Evolutionary conservation across 192 early-diverging fungal species (phyloP).

Genomic region (Coemansia sp.): DNA sequence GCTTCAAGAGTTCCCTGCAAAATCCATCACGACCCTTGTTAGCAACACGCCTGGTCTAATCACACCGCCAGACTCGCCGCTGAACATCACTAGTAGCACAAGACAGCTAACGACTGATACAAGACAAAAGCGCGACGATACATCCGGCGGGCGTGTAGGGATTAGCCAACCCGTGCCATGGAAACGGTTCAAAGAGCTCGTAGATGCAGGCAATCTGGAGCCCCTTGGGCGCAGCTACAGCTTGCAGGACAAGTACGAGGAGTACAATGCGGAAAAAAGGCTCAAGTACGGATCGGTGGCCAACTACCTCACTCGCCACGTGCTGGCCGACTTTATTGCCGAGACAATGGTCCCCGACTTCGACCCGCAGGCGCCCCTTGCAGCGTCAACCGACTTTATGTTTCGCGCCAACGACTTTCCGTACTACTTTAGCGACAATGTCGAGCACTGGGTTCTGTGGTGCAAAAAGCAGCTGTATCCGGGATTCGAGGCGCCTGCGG

Average conservation of each 20-base stretch:
- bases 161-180: conserved; percentile 23
- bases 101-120: too few species aligned
- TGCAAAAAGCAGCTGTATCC: conserved; percentile 31
- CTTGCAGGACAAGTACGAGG: conserved; percentile 32
- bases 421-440: conserved; percentile 26
- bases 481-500: conserved; percentile 29
- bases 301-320: conserved; percentile 27
- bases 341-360: conserved; percentile 3
- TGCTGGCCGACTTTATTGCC: conserved; percentile 34
- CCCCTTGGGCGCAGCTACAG: conserved; percentile 46
- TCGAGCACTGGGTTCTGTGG: conserved; percentile 58
- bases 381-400: conserved; percentile 14
- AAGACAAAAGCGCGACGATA: not conserved
- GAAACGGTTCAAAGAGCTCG: conserved; percentile 26
- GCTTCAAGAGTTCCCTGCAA: not conserved
- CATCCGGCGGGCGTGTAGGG: conserved; percentile 17
- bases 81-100: not conserved
- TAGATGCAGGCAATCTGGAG: conserved; percentile 30
- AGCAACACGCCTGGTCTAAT: conserved; percentile 14
- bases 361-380: conserved; percentile 12
- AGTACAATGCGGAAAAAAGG: conserved; percentile 5
- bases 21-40: not conserved
- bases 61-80: conserved; percentile 45
- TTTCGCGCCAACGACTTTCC: conserved; percentile 48
- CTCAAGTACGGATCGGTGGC: conserved; percentile 36